Conservation (phyloP, 148 eudicot species). For the Simmondsia chinensis region DNA sequence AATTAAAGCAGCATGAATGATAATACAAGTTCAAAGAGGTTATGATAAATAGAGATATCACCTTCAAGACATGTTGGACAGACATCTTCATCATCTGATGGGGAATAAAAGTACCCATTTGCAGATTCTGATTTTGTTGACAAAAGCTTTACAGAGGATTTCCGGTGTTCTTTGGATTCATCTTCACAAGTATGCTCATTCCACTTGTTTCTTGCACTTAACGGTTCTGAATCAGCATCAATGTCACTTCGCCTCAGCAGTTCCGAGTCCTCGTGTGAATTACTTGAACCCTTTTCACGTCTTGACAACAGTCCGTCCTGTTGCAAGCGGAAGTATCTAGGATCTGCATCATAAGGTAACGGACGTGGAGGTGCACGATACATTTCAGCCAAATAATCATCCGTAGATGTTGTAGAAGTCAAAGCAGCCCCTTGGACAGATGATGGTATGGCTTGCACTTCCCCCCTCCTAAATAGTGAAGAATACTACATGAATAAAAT, state of each 20-base stretch:
- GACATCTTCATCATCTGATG: constrained; percentile 87
- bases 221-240: constrained; percentile 54
- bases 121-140: constrained; percentile 37
- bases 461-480: constrained; percentile 75
- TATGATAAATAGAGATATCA: constrained; percentile 10
- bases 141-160: constrained; percentile 49
- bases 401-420: constrained; percentile 43
- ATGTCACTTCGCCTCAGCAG: constrained; percentile 58
- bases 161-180: constrained; percentile 46
- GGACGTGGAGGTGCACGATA: constrained; percentile 89
- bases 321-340: constrained; percentile 53
- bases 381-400: constrained; percentile 56
- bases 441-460: constrained; percentile 51
- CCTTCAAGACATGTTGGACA: constrained; percentile 98
- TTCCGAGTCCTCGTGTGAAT: constrained; percentile 66
- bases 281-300: constrained; percentile 77
- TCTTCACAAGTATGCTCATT: constrained; percentile 49
- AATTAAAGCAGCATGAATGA: not conserved
- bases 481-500: constrained; percentile 45
- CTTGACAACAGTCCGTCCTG: constrained; percentile 71
- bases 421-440: constrained; percentile 63
- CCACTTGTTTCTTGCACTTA: constrained; percentile 49
- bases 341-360: constrained; percentile 77
- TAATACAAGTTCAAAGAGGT: not conserved
- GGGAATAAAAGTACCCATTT: constrained; percentile 54